Evolutionary conservation across 2,329 filamentous ascomycete genomes (phyloP).

Genomic region (Trichophyton schoenleinii): DNA sequence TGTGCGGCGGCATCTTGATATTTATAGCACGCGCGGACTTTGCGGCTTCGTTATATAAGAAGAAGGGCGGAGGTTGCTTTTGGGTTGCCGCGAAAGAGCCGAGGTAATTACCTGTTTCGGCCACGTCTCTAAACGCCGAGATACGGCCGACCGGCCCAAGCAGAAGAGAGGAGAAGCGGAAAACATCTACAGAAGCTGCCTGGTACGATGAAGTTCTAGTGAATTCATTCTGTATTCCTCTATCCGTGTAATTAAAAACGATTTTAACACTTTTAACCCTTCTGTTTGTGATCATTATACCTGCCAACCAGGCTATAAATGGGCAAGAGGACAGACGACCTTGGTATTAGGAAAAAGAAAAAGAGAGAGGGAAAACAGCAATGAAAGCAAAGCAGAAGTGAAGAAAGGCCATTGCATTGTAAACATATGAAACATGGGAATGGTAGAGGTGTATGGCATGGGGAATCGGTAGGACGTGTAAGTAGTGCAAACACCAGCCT

Average conservation of each 20-base stretch:
- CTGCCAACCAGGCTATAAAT: not conserved
- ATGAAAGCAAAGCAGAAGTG: not conserved
- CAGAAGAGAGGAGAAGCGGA: not conserved
- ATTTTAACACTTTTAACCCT: not conserved
- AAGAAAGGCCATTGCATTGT: not conserved
- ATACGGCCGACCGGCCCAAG: not conserved
- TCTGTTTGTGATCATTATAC: not conserved
- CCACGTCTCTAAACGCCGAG: not conserved
- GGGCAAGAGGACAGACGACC: not conserved
- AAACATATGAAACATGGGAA: not conserved
- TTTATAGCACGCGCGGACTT: not conserved
- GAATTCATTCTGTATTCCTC: constrained; percentile 1
- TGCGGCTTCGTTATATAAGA: not conserved
- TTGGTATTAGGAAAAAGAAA: not conserved
- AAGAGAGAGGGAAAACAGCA: not conserved
- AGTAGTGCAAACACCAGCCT: constrained; percentile 2
- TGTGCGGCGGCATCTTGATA: not conserved
- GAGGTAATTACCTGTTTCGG: constrained; percentile 4
- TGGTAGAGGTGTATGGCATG: not conserved
- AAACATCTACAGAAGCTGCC: not conserved
- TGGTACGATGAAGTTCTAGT: not conserved
- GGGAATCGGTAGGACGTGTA: not conserved
- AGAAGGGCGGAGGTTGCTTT: not conserved
- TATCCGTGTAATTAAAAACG: constrained; percentile 2
- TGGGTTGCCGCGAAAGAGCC: constrained; percentile 1